phyloP scores from a whole-genome alignment of 2,329 filamentous ascomycete genomes.

The Venturia pyrina region DNA sequence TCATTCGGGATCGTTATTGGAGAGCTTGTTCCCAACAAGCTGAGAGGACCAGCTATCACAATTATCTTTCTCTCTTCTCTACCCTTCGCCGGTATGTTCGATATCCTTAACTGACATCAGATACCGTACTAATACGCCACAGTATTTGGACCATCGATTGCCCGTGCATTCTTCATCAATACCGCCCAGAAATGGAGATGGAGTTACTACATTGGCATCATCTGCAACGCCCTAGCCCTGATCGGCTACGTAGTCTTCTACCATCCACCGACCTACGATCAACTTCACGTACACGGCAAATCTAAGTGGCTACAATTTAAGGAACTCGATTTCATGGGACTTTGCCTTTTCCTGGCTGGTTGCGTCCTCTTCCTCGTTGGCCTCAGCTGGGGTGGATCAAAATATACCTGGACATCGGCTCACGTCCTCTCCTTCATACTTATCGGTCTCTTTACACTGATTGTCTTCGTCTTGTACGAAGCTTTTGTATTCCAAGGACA shows the following conservation, averaged over 20 bases:
- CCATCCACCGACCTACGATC: conserved; percentile 33
- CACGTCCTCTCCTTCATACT: conserved; percentile 17
- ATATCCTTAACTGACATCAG: conserved; percentile 14
- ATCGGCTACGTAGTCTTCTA: conserved; percentile 37
- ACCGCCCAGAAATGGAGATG: conserved; percentile 38
- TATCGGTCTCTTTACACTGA: conserved; percentile 28
- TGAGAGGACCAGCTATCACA: conserved; percentile 22
- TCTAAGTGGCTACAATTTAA: conserved; percentile 29
- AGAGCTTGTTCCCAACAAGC: conserved; percentile 36
- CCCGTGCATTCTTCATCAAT: conserved; percentile 33
- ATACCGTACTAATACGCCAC: neutral
- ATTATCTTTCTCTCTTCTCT: conserved; percentile 19
- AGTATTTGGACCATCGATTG: conserved; percentile 38
- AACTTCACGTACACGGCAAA: conserved; percentile 33
- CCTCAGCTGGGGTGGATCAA: conserved; percentile 33
- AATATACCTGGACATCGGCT: conserved; percentile 11
- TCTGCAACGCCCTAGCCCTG: conserved; percentile 31
- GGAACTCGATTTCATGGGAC: conserved; percentile 38
- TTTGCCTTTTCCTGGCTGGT: conserved; percentile 36
- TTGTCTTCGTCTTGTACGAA: conserved; percentile 29
- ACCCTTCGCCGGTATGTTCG: conserved; percentile 15
- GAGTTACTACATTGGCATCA: conserved; percentile 40
- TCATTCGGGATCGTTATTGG: conserved; percentile 34
- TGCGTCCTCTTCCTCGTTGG: conserved; percentile 38
- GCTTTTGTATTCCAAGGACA: conserved; percentile 25